Evolutionary conservation across 345 rosid species (phyloP).

Genomic region (Brassica carinata): DNA sequence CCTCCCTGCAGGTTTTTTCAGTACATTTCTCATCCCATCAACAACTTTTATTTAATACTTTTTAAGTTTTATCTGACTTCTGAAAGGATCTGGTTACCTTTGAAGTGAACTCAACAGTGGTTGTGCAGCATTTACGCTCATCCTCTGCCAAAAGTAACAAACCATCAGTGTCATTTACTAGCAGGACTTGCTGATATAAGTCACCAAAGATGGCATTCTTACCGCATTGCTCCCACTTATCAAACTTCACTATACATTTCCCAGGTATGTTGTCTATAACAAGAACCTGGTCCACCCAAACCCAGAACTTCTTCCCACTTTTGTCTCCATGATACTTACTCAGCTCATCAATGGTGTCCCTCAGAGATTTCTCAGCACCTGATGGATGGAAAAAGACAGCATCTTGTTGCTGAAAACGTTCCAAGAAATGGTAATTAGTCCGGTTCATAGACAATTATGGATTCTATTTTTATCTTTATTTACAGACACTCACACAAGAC

Average conservation of each 20-base stretch:
- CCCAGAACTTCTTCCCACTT: conserved; percentile 62
- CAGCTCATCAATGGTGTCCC: conserved; percentile 53
- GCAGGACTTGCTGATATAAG: neutral
- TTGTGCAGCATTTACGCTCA: conserved; percentile 59
- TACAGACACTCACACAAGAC: conserved; percentile 76
- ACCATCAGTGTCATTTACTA: neutral
- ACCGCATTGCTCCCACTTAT: conserved; percentile 84
- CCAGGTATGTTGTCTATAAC: conserved; percentile 53
- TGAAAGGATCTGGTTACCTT: conserved; percentile 48
- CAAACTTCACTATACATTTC: conserved; percentile 65
- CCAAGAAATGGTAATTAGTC: conserved; percentile 23
- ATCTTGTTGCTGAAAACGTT: conserved; percentile 51
- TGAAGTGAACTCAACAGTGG: conserved; percentile 48
- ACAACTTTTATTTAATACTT: neutral
- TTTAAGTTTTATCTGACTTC: neutral
- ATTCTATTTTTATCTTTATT: neutral
- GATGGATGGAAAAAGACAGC: conserved; percentile 66
- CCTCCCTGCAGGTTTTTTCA: conserved; percentile 43
- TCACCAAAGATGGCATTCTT: neutral
- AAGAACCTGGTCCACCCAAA: conserved; percentile 82
- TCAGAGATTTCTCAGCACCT: conserved; percentile 66
- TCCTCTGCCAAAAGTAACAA: conserved; percentile 51
- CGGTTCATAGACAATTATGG: neutral
- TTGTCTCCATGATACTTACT: conserved; percentile 62
- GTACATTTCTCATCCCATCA: neutral